Evolutionary conservation across 2,329 filamentous ascomycete genomes (phyloP).

Genomic region (Drechslera avenae): DNA sequence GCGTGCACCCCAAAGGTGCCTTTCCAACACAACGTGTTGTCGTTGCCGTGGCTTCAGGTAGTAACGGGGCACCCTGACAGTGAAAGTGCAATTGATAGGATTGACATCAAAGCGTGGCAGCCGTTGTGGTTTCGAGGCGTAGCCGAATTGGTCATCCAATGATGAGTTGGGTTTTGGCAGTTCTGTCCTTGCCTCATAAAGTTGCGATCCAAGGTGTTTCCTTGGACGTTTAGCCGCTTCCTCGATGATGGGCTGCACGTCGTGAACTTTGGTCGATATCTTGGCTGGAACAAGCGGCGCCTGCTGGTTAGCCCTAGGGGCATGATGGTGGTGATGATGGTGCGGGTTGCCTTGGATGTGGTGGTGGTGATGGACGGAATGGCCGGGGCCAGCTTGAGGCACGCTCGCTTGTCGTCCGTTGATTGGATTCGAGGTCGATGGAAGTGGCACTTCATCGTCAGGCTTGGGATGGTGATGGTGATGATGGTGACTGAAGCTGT

Average conservation of each 20-base stretch:
- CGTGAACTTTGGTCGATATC: constrained; percentile 67
- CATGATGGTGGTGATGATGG: constrained; percentile 42
- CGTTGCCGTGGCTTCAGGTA: constrained; percentile 73
- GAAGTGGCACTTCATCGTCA: constrained; percentile 54
- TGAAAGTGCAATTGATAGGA: constrained; percentile 83
- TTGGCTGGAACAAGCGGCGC: constrained; percentile 53
- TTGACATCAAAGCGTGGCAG: constrained; percentile 77
- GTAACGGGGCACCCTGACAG: constrained; percentile 80
- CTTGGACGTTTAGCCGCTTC: constrained; percentile 73
- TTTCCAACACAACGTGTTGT: constrained; percentile 80
- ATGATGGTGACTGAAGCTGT: constrained; percentile 57
- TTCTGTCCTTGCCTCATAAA: constrained; percentile 74
- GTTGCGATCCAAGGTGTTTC: constrained; percentile 79
- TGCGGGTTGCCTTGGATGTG: constrained; percentile 47
- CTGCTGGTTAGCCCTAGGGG: constrained; percentile 33
- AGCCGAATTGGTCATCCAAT: constrained; percentile 61
- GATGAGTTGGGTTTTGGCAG: constrained; percentile 50
- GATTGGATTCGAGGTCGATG: constrained; percentile 24
- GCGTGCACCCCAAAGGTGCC: constrained; percentile 89
- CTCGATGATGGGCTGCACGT: constrained; percentile 64
- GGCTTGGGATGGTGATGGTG: constrained; percentile 62
- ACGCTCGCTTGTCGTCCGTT: constrained; percentile 35
- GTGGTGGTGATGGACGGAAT: constrained; percentile 46
- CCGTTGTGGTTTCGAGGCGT: constrained; percentile 67
- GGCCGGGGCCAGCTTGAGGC: constrained; percentile 37